phyloP scores from a whole-genome alignment of 106 monocot genomes.

The Phalaenopsis aphrodite region DNA sequence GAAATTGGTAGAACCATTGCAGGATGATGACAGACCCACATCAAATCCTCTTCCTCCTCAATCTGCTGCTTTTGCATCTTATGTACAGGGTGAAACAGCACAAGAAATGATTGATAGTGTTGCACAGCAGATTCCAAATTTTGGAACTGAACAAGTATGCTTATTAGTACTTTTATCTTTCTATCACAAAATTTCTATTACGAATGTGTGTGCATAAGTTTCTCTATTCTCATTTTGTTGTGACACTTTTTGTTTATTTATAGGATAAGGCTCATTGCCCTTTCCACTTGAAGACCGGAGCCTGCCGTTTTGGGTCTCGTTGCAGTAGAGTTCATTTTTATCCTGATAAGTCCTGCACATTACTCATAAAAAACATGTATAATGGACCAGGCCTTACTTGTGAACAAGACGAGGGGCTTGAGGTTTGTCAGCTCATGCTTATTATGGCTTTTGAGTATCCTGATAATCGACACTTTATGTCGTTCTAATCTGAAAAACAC shows the following conservation, averaged over 20 bases:
- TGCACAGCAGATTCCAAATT: conserved; percentile 85
- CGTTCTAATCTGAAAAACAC: not conserved
- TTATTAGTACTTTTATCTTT: not conserved
- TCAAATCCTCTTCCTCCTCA: conserved; percentile 95
- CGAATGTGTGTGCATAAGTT: not conserved
- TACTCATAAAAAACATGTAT: conserved; percentile 97
- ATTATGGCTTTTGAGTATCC: conserved; percentile 68
- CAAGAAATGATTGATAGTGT: conserved; percentile 65
- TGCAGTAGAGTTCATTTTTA: conserved; percentile 94
- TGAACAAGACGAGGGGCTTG: conserved; percentile 99
- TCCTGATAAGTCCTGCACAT: conserved; percentile 87
- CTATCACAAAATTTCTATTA: not conserved
- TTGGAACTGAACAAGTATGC: conserved; percentile 91
- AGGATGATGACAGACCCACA: conserved; percentile 86
- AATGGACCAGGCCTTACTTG: conserved; percentile 86
- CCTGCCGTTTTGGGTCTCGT: conserved; percentile 80
- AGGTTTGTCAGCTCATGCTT: conserved; percentile 79
- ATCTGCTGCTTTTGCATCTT: conserved; percentile 54
- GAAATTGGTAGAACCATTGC: conserved; percentile 13
- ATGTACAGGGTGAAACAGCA: conserved; percentile 26
- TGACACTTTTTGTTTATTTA: conserved; percentile 1
- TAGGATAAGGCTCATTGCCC: conserved; percentile 99
- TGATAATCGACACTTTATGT: conserved; percentile 5
- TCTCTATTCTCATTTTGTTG: not conserved
- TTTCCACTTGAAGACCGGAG: conserved; percentile 94